phyloP scores from a whole-genome alignment of 2,329 filamentous ascomycete species.

The Hypoxylon sp. region DNA sequence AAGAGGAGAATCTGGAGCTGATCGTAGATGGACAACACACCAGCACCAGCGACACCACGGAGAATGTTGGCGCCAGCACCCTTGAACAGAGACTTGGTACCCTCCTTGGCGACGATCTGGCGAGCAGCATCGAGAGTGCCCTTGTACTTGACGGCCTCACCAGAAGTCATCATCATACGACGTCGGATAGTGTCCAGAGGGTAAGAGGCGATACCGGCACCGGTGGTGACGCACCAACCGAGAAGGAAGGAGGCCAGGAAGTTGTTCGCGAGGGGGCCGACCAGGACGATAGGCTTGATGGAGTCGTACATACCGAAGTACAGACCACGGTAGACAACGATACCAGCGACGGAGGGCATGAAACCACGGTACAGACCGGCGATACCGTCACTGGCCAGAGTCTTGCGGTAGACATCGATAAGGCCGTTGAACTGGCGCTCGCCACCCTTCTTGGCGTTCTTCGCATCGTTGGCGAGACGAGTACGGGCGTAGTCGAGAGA shows the following conservation, averaged over 20 bases:
- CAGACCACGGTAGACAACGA: conserved; percentile 99
- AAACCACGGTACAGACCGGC: conserved; percentile 99
- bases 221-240: conserved; percentile 99
- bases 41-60: conserved; percentile 99
- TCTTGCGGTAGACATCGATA: conserved; percentile 99
- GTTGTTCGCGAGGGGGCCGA: conserved; percentile 93
- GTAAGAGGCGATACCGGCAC: conserved; percentile 99
- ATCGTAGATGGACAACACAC: conserved; percentile 99
- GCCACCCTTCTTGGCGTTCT: conserved; percentile 96
- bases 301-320: conserved; percentile 99
- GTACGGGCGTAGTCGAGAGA: conserved; percentile 99
- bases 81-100: conserved; percentile 99
- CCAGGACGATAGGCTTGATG: conserved; percentile 97
- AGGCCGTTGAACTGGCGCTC: conserved; percentile 99
- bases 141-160: conserved; percentile 99
- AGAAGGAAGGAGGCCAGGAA: conserved; percentile 99
- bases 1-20: conserved; percentile 99
- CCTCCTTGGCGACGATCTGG: conserved; percentile 98
- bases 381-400: conserved; percentile 97
- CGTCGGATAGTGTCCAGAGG: conserved; percentile 99
- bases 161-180: conserved; percentile 99
- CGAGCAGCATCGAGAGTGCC: conserved; percentile 92
- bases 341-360: conserved; percentile 99
- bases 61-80: conserved; percentile 99
- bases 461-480: conserved; percentile 99